phyloP scores from a whole-genome alignment of 345 rosid species.

The Isatis tinctoria region DNA sequence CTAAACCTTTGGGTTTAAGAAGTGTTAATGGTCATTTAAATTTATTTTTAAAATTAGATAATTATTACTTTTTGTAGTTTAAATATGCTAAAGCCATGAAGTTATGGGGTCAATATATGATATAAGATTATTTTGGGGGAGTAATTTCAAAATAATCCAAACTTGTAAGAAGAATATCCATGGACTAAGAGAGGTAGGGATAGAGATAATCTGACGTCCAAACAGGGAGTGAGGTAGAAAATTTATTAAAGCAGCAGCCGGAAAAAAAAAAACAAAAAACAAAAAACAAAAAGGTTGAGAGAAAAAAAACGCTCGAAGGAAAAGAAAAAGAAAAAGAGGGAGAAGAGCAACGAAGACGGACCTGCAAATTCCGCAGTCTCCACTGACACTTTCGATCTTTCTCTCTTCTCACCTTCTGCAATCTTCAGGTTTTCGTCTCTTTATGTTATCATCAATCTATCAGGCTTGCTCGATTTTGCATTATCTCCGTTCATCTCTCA shows the following conservation, averaged over 20 bases:
- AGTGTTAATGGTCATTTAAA: background rate
- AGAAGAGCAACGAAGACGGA: constrained; percentile 34
- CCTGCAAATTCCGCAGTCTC: constrained; percentile 35
- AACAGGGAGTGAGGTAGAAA: constrained; percentile 17
- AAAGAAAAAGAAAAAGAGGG: background rate
- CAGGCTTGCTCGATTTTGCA: constrained; percentile 26
- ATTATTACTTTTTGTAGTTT: background rate
- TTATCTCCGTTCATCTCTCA: constrained; percentile 14
- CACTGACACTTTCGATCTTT: constrained; percentile 32
- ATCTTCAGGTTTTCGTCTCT: constrained; percentile 21
- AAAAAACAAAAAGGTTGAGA: background rate
- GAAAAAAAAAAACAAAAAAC: constrained; percentile 5
- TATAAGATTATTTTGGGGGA: background rate
- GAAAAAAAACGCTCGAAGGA: constrained; percentile 21
- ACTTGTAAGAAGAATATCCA: constrained; percentile 10
- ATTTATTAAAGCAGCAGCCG: constrained; percentile 35
- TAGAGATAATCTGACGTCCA: constrained; percentile 16
- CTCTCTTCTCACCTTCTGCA: constrained; percentile 10
- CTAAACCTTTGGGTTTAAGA: background rate
- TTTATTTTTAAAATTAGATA: background rate
- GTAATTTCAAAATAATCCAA: background rate
- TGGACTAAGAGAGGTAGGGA: background rate
- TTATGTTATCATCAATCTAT: background rate
- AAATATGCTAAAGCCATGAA: too few species aligned
- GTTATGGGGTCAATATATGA: background rate